Conservation (phyloP, 192 early-diverging fungal genomes). For the Backusella psychrophila region DNA sequence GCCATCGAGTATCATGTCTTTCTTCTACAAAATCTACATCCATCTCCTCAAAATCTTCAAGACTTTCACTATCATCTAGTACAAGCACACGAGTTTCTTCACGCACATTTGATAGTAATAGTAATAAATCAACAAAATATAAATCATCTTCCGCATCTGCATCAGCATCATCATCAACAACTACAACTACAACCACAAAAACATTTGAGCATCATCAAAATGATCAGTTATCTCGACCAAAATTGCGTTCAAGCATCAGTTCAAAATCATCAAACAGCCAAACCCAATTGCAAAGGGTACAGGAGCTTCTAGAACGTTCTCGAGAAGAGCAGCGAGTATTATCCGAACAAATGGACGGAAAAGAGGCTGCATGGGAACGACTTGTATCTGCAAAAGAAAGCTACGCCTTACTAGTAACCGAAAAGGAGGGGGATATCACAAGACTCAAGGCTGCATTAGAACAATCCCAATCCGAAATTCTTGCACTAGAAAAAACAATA, state of each 20-base stretch:
- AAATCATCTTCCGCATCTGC: not conserved
- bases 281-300: not conserved
- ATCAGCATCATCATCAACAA: not conserved
- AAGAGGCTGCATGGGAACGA: conserved; percentile 26
- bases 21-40: not conserved
- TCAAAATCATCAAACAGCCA: not conserved
- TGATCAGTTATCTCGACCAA: not conserved
- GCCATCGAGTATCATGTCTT: not conserved
- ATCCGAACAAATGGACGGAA: conserved; percentile 10
- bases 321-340: conserved; percentile 16
- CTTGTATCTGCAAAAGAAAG: conserved; percentile 31
- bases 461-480: not conserved
- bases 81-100: not conserved
- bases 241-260: not conserved
- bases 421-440: conserved; percentile 13
- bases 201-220: not conserved
- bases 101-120: not conserved
- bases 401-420: conserved; percentile 17
- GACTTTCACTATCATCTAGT: not conserved
- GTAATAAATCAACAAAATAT: not conserved
- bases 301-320: conserved; percentile 19
- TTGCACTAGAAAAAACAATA: not conserved
- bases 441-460: not conserved
- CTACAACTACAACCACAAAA: not conserved
- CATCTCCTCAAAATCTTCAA: not conserved